Base-by-base conservation (phyloP, 2,329 filamentous ascomycete species). In the Albifimbria verrucaria region DNA sequence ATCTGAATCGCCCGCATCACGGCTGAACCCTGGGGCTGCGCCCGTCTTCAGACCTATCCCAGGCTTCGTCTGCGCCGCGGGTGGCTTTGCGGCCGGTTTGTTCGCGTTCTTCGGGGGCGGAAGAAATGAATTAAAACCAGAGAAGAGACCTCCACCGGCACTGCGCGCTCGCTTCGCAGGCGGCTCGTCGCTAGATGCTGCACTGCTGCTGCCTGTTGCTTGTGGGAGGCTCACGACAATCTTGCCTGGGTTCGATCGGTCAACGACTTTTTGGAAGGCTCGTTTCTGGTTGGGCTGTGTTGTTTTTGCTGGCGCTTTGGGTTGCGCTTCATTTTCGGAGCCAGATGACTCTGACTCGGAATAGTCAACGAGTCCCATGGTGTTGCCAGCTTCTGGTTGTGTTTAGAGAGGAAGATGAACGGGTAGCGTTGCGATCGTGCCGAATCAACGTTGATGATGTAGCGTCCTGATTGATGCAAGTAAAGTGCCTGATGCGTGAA, bases 291-390 rank as follows among this genome's bases (percentile, higher is more conserved):
- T 63, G 21, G 57, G 65, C 53, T 48, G 59, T 41, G 54, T 62
- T 51, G 59, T 56, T 59, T 62, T 75, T 68, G 21, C 66, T 51
- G 45, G 59, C 7, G 65, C 63, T 53, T 66, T 63, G 47, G 52
- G 26, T 7, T 63, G 60, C 18, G 62, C 54, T 52, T 70, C 69
- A 36, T 71, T 55, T 51, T 89, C 87, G 17, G 78, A 77, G 51
- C 88, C 88, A 12, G 88, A 91, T 46, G 86, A 92, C 65, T 92
- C 90, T 2, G 90, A 94, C 67, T 92, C 90, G 4, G 90, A 92
- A 64, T 95, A 96, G 56, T 88, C 86, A 59, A 94, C 90, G 25
- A 96, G 77, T 15, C 82, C 86, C 89, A 94, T 94, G 39, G 47
- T n/a, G 32, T n/a, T 39, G 32, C 5, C 26, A 15, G 15, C 15